Conservation (phyloP, 495 filamentous ascomycete species). For the Aspergillus kassunensis region DNA sequence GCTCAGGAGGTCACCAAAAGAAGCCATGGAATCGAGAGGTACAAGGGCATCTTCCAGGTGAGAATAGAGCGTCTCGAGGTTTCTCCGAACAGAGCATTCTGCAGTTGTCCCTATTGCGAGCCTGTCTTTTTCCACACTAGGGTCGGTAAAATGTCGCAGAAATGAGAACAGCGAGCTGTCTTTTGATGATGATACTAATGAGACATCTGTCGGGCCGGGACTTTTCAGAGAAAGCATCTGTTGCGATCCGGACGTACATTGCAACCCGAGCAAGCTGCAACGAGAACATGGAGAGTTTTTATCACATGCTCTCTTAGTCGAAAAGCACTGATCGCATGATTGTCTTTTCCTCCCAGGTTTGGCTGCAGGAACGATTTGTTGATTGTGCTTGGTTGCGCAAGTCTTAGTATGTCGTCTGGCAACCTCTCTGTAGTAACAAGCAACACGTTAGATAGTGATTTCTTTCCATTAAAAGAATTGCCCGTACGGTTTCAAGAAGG, state of each 20-base stretch:
- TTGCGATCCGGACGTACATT: conserved; percentile 22
- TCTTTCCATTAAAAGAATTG: background rate
- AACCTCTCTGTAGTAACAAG: conserved; percentile 26
- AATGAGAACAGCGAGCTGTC: conserved; percentile 27
- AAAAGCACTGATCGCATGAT: conserved; percentile 32
- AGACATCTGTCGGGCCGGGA: conserved; percentile 5
- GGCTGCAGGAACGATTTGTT: conserved; percentile 24
- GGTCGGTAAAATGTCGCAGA: conserved; percentile 32
- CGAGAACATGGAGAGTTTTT: conserved; percentile 27
- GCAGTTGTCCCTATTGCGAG: conserved; percentile 37
- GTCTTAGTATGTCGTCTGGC: conserved; percentile 33
- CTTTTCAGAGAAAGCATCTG: background rate
- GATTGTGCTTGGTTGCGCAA: conserved; percentile 35
- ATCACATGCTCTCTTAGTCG: conserved; percentile 31
- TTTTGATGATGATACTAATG: conserved; percentile 37
- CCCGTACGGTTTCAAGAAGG: conserved; percentile 31
- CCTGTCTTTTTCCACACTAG: conserved; percentile 28
- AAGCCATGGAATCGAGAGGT: conserved; percentile 19
- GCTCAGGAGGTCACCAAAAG: conserved; percentile 13
- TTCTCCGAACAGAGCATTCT: conserved; percentile 29
- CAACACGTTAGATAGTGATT: background rate
- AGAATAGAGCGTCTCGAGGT: conserved; percentile 30
- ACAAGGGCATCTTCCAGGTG: conserved; percentile 31
- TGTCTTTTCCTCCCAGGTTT: conserved; percentile 34
- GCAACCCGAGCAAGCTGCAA: conserved; percentile 21